Conservation (phyloP, 345 rosid genomes). For the Schrenkiella parvula region DNA sequence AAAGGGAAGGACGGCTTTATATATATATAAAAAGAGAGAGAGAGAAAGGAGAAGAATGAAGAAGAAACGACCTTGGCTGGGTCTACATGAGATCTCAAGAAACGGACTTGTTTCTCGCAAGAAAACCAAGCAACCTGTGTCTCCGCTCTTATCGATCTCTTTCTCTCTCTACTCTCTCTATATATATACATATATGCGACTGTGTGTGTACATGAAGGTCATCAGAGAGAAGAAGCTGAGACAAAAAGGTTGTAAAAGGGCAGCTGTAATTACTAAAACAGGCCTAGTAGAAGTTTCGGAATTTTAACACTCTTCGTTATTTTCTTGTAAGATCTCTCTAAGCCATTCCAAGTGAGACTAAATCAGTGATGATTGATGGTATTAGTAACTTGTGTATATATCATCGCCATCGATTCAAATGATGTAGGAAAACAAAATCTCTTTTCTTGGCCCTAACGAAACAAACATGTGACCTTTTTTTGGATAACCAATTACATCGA, state of each 20-base stretch:
- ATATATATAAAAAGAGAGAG: not conserved
- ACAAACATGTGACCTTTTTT: not conserved
- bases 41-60: not conserved
- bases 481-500: not conserved
- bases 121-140: conserved; percentile 20
- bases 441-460: not conserved
- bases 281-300: too few species aligned
- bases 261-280: conserved; percentile 16
- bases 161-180: not conserved
- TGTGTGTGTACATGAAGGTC: not conserved
- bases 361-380: too few species aligned
- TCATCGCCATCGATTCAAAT: too few species aligned
- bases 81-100: conserved; percentile 34
- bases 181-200: not conserved
- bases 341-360: too few species aligned
- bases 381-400: too few species aligned
- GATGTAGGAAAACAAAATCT: too few species aligned
- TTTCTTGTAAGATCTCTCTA: too few species aligned
- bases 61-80: conserved; percentile 22
- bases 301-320: too few species aligned
- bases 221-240: not conserved
- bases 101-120: conserved; percentile 28
- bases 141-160: conserved; percentile 1
- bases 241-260: conserved; percentile 3
- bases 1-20: conserved; percentile 1